phyloP scores from a whole-genome alignment of 2,329 filamentous ascomycete species.

The Sclerotinia glacialis region DNA sequence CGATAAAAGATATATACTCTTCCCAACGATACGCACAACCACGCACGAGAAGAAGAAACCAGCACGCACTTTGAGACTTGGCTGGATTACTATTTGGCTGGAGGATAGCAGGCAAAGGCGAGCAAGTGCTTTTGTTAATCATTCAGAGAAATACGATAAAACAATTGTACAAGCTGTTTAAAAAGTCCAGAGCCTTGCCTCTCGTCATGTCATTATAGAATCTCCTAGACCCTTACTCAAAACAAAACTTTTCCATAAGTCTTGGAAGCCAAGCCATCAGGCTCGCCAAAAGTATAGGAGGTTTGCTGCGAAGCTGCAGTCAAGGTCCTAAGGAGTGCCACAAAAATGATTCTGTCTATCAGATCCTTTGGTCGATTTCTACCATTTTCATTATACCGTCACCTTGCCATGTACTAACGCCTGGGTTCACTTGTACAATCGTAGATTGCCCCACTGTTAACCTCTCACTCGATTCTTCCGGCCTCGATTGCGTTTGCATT shows the following conservation, averaged over 20 bases:
- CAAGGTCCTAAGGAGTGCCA: background rate
- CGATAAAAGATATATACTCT: background rate
- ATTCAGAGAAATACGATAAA: background rate
- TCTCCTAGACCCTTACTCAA: background rate
- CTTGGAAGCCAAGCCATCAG: background rate
- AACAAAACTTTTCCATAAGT: background rate
- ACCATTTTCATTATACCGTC: background rate
- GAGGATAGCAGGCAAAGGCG: background rate
- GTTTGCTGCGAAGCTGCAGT: background rate
- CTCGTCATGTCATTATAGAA: background rate
- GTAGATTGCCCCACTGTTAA: background rate
- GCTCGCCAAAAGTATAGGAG: background rate
- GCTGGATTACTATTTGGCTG: background rate
- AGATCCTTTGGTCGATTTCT: background rate
- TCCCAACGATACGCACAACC: background rate
- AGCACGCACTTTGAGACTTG: background rate
- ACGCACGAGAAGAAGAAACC: background rate
- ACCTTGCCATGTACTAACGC: background rate
- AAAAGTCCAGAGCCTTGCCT: background rate
- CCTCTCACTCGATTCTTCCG: background rate
- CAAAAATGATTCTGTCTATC: background rate
- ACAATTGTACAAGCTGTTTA: background rate
- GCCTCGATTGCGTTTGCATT: background rate
- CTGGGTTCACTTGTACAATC: background rate
- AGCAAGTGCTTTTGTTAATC: background rate